phyloP scores from a whole-genome alignment of 768 basidiomycete species.

The Boletus sp. region DNA sequence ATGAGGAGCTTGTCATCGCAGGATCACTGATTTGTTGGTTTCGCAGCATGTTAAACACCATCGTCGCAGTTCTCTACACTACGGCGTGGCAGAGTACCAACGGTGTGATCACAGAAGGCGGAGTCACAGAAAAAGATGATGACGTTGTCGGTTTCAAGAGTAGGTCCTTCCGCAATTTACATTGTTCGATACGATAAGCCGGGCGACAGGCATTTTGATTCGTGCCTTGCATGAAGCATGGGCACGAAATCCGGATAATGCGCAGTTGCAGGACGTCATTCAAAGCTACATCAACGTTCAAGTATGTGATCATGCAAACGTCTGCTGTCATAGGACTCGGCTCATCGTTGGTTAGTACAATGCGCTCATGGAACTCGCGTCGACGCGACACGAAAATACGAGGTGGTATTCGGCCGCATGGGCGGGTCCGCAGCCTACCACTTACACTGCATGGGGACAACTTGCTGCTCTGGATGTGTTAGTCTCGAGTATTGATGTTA shows the following conservation, averaged over 20 bases:
- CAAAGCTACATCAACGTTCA: conserved; percentile 53
- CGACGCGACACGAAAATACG: neutral
- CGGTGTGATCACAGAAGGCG: conserved; percentile 54
- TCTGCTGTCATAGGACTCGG: too few species aligned
- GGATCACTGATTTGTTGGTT: neutral
- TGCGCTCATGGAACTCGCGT: conserved; percentile 10
- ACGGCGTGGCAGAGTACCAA: conserved; percentile 46
- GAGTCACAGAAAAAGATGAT: conserved; percentile 39
- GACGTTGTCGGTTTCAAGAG: conserved; percentile 56
- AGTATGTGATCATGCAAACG: conserved; percentile 26
- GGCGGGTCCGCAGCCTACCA: conserved; percentile 5
- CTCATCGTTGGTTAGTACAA: neutral
- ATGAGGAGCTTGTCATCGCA: neutral
- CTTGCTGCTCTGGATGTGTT: conserved; percentile 14
- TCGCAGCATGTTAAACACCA: conserved; percentile 36
- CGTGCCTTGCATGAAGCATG: conserved; percentile 49
- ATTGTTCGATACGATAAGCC: neutral
- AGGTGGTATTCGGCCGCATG: conserved; percentile 12
- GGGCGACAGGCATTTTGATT: conserved; percentile 40
- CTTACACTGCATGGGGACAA: conserved; percentile 8
- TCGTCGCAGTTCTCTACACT: conserved; percentile 43
- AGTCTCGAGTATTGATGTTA: conserved; percentile 10
- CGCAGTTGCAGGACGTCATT: conserved; percentile 39
- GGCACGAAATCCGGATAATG: conserved; percentile 37
- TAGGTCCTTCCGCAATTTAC: conserved; percentile 10